Evolutionary conservation across 305 asterid species (phyloP).

Genomic region (Striga hermonthica): DNA sequence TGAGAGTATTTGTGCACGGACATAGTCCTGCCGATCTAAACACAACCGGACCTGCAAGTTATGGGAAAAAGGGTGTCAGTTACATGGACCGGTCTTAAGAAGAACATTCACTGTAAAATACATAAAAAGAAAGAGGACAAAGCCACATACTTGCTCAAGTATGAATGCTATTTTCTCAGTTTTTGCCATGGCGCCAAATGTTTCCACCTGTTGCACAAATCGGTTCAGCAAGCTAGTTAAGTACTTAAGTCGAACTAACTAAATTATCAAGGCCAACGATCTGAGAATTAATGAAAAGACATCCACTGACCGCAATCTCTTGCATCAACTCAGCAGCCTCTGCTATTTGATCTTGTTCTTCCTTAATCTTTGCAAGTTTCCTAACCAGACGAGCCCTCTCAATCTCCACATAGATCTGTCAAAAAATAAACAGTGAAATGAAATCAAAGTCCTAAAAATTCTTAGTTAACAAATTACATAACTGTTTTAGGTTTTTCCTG

Average conservation of each 20-base stretch:
- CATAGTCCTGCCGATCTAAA: constrained; percentile 75
- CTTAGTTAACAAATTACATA: too few species aligned
- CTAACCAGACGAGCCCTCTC: constrained; percentile 77
- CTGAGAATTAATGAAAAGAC: constrained; percentile 33
- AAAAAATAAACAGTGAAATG: too few species aligned
- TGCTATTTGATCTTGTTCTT: constrained; percentile 63
- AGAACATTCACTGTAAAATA: too few species aligned
- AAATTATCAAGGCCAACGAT: neutral
- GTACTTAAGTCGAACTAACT: neutral
- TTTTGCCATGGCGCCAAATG: constrained; percentile 93
- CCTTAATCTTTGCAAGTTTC: constrained; percentile 73
- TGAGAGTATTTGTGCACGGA: constrained; percentile 87
- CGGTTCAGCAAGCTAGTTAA: neutral
- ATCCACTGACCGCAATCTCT: constrained; percentile 73
- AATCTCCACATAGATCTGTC: constrained; percentile 74
- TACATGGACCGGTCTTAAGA: too few species aligned
- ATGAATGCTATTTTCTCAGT: constrained; percentile 88
- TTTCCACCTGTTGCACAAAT: constrained; percentile 57
- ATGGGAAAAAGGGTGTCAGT: too few species aligned
- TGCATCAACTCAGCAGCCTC: constrained; percentile 90
- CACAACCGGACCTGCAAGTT: constrained; percentile 69
- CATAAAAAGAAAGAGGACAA: neutral
- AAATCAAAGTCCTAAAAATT: too few species aligned
- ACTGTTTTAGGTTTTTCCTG: too few species aligned
- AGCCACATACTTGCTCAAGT: constrained; percentile 65